These are phyloP conservation scores for Candolleomyces efflorescens DNA, from an alignment of 768 basidiomycete genomes.

Conservation along the genomic window DNA sequence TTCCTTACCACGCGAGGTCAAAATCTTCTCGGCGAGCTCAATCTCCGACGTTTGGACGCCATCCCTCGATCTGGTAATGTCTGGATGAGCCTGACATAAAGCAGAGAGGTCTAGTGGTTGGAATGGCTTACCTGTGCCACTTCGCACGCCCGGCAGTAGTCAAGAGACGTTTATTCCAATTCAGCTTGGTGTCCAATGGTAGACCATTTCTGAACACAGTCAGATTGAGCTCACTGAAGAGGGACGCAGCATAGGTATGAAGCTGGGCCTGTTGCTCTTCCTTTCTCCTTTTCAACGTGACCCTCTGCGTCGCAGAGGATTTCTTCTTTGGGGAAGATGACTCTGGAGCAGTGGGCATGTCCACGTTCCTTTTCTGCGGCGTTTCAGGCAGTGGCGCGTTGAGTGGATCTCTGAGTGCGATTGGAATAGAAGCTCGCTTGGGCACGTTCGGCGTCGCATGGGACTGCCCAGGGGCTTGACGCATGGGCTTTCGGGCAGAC, in stretches of 20 bases:
- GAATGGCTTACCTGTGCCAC: conserved; percentile 47
- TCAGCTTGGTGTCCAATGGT: conserved; percentile 50
- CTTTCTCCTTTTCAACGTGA: conserved; percentile 36
- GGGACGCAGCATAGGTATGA: conserved; percentile 47
- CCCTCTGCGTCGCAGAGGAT: conserved; percentile 14
- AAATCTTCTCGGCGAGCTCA: conserved; percentile 77
- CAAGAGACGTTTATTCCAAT: conserved; percentile 63
- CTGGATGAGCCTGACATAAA: neutral
- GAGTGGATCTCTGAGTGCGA: neutral
- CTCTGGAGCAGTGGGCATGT: neutral
- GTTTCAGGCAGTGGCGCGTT: neutral
- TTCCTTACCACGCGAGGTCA: conserved; percentile 65
- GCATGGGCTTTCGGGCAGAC: conserved; percentile 43
- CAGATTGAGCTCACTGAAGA: conserved; percentile 61
- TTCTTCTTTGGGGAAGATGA: conserved; percentile 2
- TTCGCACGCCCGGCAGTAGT: conserved; percentile 70
- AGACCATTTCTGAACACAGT: conserved; percentile 51
- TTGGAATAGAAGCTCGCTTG: neutral
- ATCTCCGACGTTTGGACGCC: conserved; percentile 62
- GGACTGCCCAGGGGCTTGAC: neutral
- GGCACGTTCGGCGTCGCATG: neutral
- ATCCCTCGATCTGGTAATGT: conserved; percentile 42
- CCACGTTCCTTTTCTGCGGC: too few relatives aligned
- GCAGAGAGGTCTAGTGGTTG: neutral
- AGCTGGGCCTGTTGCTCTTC: conserved; percentile 41